Percentiles rank a stretch among this genome's conserved stretches.
Conservation (phyloP, 805 yeast genomes). For the Cyberlindnera mississippiensis region DNA sequence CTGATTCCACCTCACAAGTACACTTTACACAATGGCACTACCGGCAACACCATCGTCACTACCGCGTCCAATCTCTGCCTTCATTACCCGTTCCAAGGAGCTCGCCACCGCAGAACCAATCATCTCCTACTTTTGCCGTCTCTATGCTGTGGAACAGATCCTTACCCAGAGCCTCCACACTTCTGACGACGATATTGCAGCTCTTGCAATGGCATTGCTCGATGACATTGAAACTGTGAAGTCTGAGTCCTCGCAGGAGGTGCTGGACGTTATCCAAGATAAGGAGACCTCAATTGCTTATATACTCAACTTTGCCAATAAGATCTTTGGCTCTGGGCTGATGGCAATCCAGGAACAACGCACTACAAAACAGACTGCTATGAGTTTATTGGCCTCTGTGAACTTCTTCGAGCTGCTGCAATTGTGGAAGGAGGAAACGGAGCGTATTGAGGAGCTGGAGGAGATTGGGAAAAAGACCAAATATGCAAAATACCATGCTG, state of each 20-base stretch:
- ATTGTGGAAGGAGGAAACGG: conserved; percentile 37
- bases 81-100: conserved; percentile 54
- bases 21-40: neutral
- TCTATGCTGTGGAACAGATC: conserved; percentile 72
- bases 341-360: conserved; percentile 42
- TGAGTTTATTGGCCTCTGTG: conserved; percentile 49
- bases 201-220: conserved; percentile 55
- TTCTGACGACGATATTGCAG: conserved; percentile 49
- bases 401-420: conserved; percentile 49
- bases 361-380: conserved; percentile 44
- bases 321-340: conserved; percentile 52
- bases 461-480: conserved; percentile 40
- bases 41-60: conserved; percentile 13
- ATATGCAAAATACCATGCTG: conserved; percentile 61
- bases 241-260: conserved; percentile 30
- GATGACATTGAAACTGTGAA: conserved; percentile 67
- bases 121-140: conserved; percentile 64
- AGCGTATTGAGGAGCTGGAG: conserved; percentile 31
- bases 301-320: conserved; percentile 52
- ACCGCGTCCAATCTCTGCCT: conserved; percentile 35
- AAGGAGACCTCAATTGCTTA: conserved; percentile 55
- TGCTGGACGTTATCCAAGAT: conserved; percentile 51
- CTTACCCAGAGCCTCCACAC: conserved; percentile 58
- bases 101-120: conserved; percentile 55
- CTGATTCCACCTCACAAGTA: neutral